Evolutionary conservation across 495 filamentous ascomycete genomes (phyloP).

Genomic region (Tuber brumale): DNA sequence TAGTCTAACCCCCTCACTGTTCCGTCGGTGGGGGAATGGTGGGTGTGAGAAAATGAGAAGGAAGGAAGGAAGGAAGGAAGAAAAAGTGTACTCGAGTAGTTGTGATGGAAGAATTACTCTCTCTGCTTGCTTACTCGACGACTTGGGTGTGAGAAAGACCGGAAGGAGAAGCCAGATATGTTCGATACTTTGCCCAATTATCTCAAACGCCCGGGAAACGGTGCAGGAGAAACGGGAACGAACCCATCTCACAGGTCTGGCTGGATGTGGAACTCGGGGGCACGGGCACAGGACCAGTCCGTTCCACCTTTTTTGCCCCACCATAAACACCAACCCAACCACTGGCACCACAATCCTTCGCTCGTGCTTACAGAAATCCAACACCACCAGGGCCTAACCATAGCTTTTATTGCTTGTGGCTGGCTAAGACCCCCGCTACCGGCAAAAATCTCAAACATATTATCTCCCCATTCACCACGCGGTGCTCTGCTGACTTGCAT

Average conservation of each 20-base stretch:
- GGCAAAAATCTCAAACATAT: not conserved
- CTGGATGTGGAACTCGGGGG: not conserved
- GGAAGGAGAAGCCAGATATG: not conserved
- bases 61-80: not conserved
- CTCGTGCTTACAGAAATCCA: not conserved
- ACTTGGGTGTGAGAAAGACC: not conserved
- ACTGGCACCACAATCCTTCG: not conserved
- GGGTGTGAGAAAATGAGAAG: not conserved
- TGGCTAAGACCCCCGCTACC: not conserved
- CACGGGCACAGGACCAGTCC: conserved; percentile 2
- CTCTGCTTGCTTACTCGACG: not conserved
- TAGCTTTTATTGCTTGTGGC: not conserved
- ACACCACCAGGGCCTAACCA: not conserved
- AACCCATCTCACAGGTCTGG: not conserved
- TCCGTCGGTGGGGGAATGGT: not conserved
- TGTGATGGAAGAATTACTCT: not conserved
- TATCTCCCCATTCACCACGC: not conserved
- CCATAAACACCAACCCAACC: conserved; percentile 4
- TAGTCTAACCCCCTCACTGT: not conserved
- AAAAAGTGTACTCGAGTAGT: not conserved
- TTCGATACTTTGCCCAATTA: not conserved
- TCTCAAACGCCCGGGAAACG: not conserved
- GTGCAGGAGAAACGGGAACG: not conserved
- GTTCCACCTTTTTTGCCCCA: not conserved
- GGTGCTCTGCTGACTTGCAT: conserved; percentile 1